Evolutionary conservation across 306 rosid genomes (phyloP), one percentile per base, ranked within the genome.

Genomic region (Mimosa pudica): DNA sequence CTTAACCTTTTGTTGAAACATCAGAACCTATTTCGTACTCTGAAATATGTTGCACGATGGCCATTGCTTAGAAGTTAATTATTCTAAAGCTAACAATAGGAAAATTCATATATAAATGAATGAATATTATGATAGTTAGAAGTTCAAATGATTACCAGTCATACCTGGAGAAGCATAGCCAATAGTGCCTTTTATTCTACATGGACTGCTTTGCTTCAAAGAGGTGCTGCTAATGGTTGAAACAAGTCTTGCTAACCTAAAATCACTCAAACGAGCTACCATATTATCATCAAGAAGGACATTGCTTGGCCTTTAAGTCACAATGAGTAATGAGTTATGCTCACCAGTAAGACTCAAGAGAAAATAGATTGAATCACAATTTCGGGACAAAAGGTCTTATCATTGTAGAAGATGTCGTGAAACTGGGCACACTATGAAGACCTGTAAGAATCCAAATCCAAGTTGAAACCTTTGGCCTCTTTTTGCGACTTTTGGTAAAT

Each of bases 91-190:
- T 64, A 64, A 64, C 18, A 35, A 11, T 33, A 64, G 10, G 7
- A 32, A 35, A 33, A 5, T 12, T 6, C 7, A 33, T 12, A 33
- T 36, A 42, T 17, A 16, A 17, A 18, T 42, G 12, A 4, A 42
- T 8, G 12, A 4, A 42, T 8, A 17, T 64, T 5, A 35, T 8
- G 17, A 36, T 47, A 42, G 3, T 18, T 1, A n/a, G n/a, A 41
- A 44, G 52, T 4, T 11, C 14, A 61, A 30, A 61, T 61, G 7
- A 68, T 14, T 2, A 38, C 0, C 10, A 42, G 42, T 36, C 11
- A 35, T 65, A 65, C 49, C 14, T 55, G 82, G 82, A 64, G 87
- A 46, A 35, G 47, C 11, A 65, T 33, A 65, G 6, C 20, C 70
- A 65, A 65, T 65, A 35, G 70, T 65, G 20, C 70, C 47, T 36